phyloP scores from a whole-genome alignment of 176 grass and related monocot genomes.

The Alopecurus myosuroides region DNA sequence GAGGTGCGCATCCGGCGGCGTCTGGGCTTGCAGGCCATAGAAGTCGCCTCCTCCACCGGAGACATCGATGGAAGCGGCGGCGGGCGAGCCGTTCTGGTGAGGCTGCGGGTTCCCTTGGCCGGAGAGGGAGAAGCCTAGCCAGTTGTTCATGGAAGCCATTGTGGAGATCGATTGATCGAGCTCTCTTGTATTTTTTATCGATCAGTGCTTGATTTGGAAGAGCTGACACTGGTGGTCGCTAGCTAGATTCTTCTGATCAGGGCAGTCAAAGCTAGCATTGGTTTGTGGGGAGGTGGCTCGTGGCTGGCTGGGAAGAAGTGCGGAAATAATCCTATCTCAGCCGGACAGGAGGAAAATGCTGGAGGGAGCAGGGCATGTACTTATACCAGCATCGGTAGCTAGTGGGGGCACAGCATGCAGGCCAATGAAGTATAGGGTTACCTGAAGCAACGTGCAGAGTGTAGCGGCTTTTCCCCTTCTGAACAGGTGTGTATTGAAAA shows the following conservation, averaged over 20 bases:
- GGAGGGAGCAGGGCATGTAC: not conserved
- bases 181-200: not conserved
- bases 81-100: conserved; percentile 36
- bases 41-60: conserved; percentile 45
- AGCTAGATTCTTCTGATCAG: conserved; percentile 30
- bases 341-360: not conserved
- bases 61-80: conserved; percentile 35
- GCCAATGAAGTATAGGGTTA: not conserved
- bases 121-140: conserved; percentile 72
- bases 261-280: conserved; percentile 28
- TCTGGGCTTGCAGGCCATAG: conserved; percentile 39
- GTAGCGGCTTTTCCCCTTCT: not conserved
- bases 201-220: conserved; percentile 3
- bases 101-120: conserved; percentile 51
- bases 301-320: conserved; percentile 17
- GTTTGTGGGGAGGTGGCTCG: conserved; percentile 18
- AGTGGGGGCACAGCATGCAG: not conserved
- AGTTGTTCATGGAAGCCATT: conserved; percentile 77
- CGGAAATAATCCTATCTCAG: conserved; percentile 5
- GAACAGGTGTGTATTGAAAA: not conserved
- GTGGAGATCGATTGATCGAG: not conserved
- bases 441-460: conserved; percentile 2
- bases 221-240: conserved; percentile 7
- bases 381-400: conserved; percentile 1
- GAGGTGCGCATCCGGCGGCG: conserved; percentile 30